A percentile compares a stretch with the other conserved stretches of the same genome.
phyloP scores from a whole-genome alignment of 2,329 filamentous ascomycete species.

The Pseudogymnoascus sp. region DNA sequence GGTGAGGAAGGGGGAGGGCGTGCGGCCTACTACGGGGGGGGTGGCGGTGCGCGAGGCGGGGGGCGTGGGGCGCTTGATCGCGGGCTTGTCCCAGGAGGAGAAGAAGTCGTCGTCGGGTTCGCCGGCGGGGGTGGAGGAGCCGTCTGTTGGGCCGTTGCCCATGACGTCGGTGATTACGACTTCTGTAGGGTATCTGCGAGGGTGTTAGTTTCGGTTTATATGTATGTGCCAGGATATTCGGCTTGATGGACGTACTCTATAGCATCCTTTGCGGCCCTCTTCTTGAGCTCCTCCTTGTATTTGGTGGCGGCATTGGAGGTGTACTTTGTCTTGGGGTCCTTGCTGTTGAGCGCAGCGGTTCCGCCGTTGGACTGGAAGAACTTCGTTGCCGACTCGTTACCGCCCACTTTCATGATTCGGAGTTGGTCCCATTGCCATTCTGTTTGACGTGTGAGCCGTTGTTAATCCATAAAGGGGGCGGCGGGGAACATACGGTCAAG shows the following conservation, averaged over 20 bases:
- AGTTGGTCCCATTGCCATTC: constrained; percentile 99
- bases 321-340: constrained; percentile 96
- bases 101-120: constrained; percentile 93
- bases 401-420: constrained; percentile 94
- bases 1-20: constrained; percentile 83
- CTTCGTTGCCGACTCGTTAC: constrained; percentile 95
- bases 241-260: constrained; percentile 55
- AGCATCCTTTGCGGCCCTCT: constrained; percentile 72
- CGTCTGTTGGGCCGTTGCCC: constrained; percentile 51
- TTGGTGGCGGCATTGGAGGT: constrained; percentile 87
- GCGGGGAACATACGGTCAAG: constrained; percentile 72
- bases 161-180: constrained; percentile 72
- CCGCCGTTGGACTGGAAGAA: constrained; percentile 97
- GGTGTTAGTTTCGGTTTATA: constrained; percentile 16
- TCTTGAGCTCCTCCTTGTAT: constrained; percentile 95
- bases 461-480: constrained; percentile 3
- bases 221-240: background rate
- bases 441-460: constrained; percentile 30
- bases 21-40: constrained; percentile 70
- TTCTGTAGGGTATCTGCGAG: constrained; percentile 67
- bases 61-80: constrained; percentile 92
- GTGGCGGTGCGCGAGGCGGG: constrained; percentile 85
- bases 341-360: constrained; percentile 86
- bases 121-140: constrained; percentile 66
- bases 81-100: constrained; percentile 96